Base-by-base conservation (phyloP, 495 filamentous ascomycete species). In the Aspergillus avenaceus region DNA sequence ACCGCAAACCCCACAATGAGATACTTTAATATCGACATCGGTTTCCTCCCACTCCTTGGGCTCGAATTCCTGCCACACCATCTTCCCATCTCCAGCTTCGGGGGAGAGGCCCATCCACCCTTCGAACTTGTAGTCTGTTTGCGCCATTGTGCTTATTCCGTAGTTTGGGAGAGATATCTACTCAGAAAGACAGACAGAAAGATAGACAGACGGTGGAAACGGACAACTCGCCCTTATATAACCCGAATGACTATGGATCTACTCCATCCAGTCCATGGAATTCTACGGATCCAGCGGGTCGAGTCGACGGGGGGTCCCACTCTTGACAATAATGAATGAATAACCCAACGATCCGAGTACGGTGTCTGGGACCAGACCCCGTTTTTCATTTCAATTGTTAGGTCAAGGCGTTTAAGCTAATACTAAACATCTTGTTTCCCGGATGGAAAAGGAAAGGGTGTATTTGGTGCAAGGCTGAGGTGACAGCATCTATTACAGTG, bases 11-110 rank as follows among this genome's bases (percentile, higher is more conserved):
- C 72, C 72, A 41, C 72, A 75, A 53, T 73, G 67, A 0, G 65
- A 61, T 49, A 75, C 46, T 45, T 72, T 73, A 55, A 75, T 73
- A 55, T 74, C 71, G 36, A 95, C 75, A 66, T 95, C 88, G 49
- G 81, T 86, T 61, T 92, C 87, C 32, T 86, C 81, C 80, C 85
- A 93, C 5, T 73, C 65, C 74, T 95, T 96, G 9, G 88, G 88
- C 66, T 88, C 77, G 55, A 83, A 95, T 53, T 83, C 72, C 52
- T 81, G 74, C 84, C 87, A 92, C 41, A 78, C 69, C 79, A 95
- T 87, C 27, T 91, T 87, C 27, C 89, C 90, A n/a, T 91, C 65
- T 40, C 69, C 78, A n/a, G 71, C 31, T 34, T 56, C 60, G 18
- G 55, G 14, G 51, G 85, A 78, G 23, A 84, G 70, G 55, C 84